Conservation (phyloP, 192 early-diverging fungal species). For the Coemansia sp. region DNA sequence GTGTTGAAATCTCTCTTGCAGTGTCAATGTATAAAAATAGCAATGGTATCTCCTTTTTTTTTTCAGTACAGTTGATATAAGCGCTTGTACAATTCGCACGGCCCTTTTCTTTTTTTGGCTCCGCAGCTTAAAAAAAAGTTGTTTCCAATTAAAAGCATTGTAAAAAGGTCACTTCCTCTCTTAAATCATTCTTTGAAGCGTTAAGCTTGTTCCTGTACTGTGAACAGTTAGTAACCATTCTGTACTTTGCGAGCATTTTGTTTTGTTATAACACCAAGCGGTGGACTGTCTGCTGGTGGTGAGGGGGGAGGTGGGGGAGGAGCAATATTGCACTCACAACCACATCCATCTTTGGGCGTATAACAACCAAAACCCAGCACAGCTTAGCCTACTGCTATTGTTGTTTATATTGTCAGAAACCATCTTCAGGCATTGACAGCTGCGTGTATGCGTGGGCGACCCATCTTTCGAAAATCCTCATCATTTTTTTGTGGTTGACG, state of each 20-base stretch:
- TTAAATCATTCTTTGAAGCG: not conserved
- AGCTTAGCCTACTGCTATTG: not conserved
- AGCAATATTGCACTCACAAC: not conserved
- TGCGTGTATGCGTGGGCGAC: not conserved
- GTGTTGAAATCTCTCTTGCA: not conserved
- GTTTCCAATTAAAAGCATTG: not conserved
- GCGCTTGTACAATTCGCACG: not conserved
- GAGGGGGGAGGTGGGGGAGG: too few species aligned
- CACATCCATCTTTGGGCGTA: not conserved
- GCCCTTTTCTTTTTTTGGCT: not conserved
- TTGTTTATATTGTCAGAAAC: slow-evolving; percentile 1
- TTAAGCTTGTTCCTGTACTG: not conserved
- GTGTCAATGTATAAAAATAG: not conserved
- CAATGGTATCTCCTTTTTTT: not conserved
- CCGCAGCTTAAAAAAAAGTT: not conserved
- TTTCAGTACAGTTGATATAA: not conserved
- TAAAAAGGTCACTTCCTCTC: not conserved
- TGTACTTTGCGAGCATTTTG: not conserved
- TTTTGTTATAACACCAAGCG: not conserved
- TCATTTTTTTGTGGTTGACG: not conserved
- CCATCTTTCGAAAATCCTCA: not conserved
- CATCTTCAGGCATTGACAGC: not conserved
- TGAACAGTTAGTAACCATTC: not conserved
- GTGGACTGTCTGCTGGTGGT: not conserved
- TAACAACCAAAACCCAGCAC: not conserved